A percentile compares a stretch with the other conserved stretches of the same genome.
phyloP scores from a whole-genome alignment of 805 yeast genomes.

The Lipomyces japonicus region DNA sequence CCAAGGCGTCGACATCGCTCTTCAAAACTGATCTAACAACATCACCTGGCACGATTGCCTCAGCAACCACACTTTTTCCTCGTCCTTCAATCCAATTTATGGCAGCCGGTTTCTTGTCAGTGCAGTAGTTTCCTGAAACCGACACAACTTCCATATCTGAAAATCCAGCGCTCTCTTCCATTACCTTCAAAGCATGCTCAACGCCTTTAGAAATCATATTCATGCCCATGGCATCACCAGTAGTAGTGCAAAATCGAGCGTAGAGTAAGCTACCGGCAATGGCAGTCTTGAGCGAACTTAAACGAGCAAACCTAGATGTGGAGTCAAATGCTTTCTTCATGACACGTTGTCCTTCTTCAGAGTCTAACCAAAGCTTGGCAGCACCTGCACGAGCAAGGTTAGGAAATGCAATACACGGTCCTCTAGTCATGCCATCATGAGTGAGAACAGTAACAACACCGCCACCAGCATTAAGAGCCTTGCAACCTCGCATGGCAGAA shows the following conservation, averaged over 20 bases:
- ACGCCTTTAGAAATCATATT: conserved; percentile 99
- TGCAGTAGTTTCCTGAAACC: conserved; percentile 95
- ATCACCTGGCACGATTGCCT: conserved; percentile 80
- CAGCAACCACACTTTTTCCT: conserved; percentile 97
- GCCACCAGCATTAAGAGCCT: conserved; percentile 95
- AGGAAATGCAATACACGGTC: conserved; percentile 93
- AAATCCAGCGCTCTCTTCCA: conserved; percentile 88
- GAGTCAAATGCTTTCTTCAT: conserved; percentile 90
- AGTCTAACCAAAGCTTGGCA: conserved; percentile 91
- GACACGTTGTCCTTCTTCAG: conserved; percentile 82
- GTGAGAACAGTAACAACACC: conserved; percentile 91
- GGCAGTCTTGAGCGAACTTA: conserved; percentile 86
- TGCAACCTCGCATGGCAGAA: conserved; percentile 98
- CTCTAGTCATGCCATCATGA: conserved; percentile 98
- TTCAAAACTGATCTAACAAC: conserved; percentile 79
- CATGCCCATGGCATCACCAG: conserved; percentile 99
- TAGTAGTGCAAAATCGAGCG: conserved; percentile 93
- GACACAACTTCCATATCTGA: conserved; percentile 90
- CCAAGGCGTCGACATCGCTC: conserved; percentile 87
- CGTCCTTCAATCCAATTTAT: conserved; percentile 99
- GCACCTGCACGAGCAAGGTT: conserved; percentile 83
- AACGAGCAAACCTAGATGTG: conserved; percentile 94
- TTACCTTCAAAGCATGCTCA: conserved; percentile 74
- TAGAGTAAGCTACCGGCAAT: conserved; percentile 87
- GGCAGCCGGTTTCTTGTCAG: conserved; percentile 96